Evolutionary conservation across 2,329 filamentous ascomycete species (phyloP), one percentile per base, ranked within the genome.

Genomic region (Mariannaea sp.): DNA sequence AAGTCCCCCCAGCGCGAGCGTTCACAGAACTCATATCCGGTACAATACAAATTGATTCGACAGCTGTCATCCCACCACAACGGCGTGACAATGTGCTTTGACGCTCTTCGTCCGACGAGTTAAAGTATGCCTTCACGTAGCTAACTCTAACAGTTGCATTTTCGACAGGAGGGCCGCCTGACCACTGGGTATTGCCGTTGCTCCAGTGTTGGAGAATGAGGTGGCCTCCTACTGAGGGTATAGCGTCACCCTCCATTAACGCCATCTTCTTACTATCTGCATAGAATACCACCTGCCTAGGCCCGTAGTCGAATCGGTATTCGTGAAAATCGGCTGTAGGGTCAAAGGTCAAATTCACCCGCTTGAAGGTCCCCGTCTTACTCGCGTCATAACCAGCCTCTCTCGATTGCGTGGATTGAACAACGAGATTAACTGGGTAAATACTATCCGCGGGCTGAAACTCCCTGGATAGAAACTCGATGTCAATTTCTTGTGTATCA

Each of bases 91-190:
- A 50, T 26, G 41, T 41, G 20, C 42, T 32, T 39, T 60, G 63
- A 27, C 45, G 45, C 3, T 55, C 29, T 2, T 63, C 57, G 16
- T 75, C 61, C 3, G 86, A 85, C 13, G 86, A 86, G 75, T 92
- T 92, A 75, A 92, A 93, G 70, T 92, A 93, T 0, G 85, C 86
- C 69, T 89, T 90, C 52, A 91, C 80, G 65, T 91, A 91, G 30
- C 78, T 81, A 19, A 92, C 77, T 6, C 79, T 82, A 62, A 90
- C 76, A 14, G 79, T 72, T 0, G 88, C 83, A 62, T 92, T 85
- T 27, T 75, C 57, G 0, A 61, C 59, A 0, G 89, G 89, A 3
- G 89, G 89, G 0, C 89, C 89, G 10, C 78, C 84, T 33, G 85
- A 88, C 89, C 89, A 93, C 2, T 75, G 65, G 5, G 77, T 67